A percentile compares a stretch with the other conserved stretches of the same genome.
These are phyloP conservation scores for Gastrodia elata DNA, from an alignment of 106 monocot genomes.

Conservation along the genomic window DNA sequence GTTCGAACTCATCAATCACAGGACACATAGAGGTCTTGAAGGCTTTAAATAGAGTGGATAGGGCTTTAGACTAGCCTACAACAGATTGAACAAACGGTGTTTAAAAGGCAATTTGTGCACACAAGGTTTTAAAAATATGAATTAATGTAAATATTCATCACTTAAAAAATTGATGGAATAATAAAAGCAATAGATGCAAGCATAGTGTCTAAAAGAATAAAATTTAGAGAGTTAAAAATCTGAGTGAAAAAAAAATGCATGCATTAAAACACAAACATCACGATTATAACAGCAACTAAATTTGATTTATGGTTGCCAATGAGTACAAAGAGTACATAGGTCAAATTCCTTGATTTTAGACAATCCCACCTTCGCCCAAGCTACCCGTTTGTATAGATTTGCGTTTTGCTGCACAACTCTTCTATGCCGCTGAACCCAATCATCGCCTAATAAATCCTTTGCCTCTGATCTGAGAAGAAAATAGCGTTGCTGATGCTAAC, in stretches of 20 bases:
- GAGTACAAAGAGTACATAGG: neutral
- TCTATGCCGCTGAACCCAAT: slow-evolving; percentile 48
- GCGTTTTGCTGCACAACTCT: slow-evolving; percentile 54
- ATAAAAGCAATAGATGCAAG: neutral
- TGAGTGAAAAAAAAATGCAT: neutral
- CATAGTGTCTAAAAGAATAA: neutral
- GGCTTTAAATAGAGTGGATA: too few species aligned
- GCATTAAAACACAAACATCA: neutral
- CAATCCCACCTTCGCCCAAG: slow-evolving; percentile 35
- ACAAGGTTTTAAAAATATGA: too few species aligned
- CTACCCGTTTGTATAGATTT: slow-evolving; percentile 43
- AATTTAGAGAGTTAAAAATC: neutral
- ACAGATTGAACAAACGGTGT: too few species aligned
- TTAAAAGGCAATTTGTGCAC: too few species aligned
- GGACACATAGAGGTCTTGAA: too few species aligned
- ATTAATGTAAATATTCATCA: neutral
- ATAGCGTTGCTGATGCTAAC: neutral
- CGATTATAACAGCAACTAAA: neutral
- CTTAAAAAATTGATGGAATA: neutral
- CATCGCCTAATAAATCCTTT: slow-evolving; percentile 52
- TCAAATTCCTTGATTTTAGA: neutral
- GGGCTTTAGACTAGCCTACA: too few species aligned
- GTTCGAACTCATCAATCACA: too few species aligned
- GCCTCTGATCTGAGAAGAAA: slow-evolving; percentile 34
- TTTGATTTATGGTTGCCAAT: neutral